phyloP scores from a whole-genome alignment of 257 asterid genomes.

The Solanum raphanifolium region DNA sequence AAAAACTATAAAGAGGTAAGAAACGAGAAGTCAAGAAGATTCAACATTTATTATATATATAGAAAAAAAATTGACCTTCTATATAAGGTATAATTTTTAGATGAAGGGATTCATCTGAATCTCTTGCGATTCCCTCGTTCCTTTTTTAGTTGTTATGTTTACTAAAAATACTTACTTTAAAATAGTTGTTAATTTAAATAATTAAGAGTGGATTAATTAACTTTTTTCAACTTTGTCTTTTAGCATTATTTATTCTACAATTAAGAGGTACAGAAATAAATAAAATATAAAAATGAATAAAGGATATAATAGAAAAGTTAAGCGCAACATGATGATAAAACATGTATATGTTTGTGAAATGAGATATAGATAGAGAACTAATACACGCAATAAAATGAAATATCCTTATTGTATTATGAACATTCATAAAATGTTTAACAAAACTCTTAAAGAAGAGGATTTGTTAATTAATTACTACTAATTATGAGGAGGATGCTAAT shows the following conservation, averaged over 20 bases:
- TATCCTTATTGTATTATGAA: not conserved
- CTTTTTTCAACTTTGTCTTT: no score
- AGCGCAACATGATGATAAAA: not conserved
- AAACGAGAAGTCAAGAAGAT: not conserved
- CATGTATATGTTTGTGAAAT: not conserved
- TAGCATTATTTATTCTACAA: no score
- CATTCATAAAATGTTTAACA: not conserved
- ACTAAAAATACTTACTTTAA: no score
- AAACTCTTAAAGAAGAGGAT: not conserved
- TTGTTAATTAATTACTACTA: not conserved
- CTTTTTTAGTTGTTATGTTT: no score
- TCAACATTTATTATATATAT: not conserved
- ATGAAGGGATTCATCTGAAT: not conserved
- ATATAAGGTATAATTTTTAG: not conserved
- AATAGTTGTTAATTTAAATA: no score
- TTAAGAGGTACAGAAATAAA: no score
- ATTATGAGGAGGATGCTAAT: not conserved
- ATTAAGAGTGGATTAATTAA: no score
- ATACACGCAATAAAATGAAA: not conserved
- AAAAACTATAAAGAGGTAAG: not conserved
- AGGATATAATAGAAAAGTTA: not conserved
- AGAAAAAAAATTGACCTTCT: not conserved
- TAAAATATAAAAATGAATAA: no score
- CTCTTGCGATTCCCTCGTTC: not conserved
- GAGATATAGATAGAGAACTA: not conserved